Percentiles rank a stretch among this genome's conserved stretches.
Evolutionary conservation across 108 stramenopile species (phyloP).

Genomic region (Cyclostephanos tholiformis): DNA sequence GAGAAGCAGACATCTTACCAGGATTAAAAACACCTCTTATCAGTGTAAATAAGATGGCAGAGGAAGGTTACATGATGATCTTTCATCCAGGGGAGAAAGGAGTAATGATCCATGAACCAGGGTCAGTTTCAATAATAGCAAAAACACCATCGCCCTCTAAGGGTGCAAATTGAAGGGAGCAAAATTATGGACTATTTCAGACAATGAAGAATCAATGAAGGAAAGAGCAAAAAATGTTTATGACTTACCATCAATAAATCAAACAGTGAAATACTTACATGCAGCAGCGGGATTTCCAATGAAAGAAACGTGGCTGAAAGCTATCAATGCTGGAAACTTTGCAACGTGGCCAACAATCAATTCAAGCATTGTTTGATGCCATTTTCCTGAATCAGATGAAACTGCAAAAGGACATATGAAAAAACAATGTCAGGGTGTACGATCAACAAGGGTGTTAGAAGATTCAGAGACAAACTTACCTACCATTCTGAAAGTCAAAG

Average conservation of each 20-base stretch:
- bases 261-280: slow-evolving; percentile 17
- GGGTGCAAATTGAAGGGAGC: background rate
- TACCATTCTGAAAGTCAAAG: too few relatives aligned
- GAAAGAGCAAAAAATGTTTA: background rate
- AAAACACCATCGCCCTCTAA: background rate
- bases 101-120: background rate
- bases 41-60: too few relatives aligned
- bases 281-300: slow-evolving; percentile 22
- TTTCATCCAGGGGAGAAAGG: too few relatives aligned
- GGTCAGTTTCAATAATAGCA: background rate
- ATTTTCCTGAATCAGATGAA: slow-evolving; percentile 26
- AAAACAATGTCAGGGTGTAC: slow-evolving; percentile 12
- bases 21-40: too few relatives aligned
- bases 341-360: too few relatives aligned
- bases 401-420: slow-evolving; percentile 32
- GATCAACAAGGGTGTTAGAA: slow-evolving; percentile 17
- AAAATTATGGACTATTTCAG: background rate
- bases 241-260: background rate
- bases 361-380: background rate
- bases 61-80: too few relatives aligned
- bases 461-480: too few relatives aligned
- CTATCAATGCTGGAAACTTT: background rate
- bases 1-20: background rate
- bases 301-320: slow-evolving; percentile 25
- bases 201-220: background rate